These are phyloP conservation scores for Eucalyptus paniculata DNA, from an alignment of 345 rosid species.

Conservation along the genomic window DNA sequence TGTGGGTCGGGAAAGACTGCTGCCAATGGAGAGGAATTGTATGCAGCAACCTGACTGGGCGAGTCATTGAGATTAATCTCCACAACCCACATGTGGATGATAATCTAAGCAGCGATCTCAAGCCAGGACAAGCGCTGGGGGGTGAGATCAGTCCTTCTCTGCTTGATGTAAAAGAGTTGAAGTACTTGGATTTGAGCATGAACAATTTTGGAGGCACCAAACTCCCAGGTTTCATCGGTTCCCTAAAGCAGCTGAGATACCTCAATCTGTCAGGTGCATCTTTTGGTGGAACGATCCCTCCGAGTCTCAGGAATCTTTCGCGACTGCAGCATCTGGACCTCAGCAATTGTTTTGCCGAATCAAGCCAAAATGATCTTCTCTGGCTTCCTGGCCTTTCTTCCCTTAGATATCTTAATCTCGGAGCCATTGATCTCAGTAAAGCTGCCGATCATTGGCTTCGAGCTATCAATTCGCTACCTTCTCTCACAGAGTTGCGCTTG, in stretches of 20 bases:
- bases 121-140: not conserved
- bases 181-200: constrained; percentile 3
- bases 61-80: constrained; percentile 23
- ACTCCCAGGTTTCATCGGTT: constrained; percentile 2
- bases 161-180: not conserved
- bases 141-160: constrained; percentile 5
- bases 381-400: not conserved
- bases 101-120: not conserved
- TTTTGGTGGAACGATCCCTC: not conserved
- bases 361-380: not conserved
- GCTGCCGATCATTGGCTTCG: not conserved
- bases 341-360: not conserved
- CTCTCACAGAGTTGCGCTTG: constrained; percentile 11
- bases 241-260: not conserved
- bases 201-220: constrained; percentile 2
- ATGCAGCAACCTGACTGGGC: constrained; percentile 2
- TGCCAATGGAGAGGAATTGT: not conserved
- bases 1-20: not conserved
- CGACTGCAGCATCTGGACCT: not conserved
- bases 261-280: constrained; percentile 6
- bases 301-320: not conserved
- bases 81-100: not conserved
- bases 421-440: not conserved
- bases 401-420: not conserved
- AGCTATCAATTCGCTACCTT: constrained; percentile 4